These are phyloP conservation scores for Theobroma cacao DNA, from an alignment of 345 rosid genomes.

Conservation along the genomic window DNA sequence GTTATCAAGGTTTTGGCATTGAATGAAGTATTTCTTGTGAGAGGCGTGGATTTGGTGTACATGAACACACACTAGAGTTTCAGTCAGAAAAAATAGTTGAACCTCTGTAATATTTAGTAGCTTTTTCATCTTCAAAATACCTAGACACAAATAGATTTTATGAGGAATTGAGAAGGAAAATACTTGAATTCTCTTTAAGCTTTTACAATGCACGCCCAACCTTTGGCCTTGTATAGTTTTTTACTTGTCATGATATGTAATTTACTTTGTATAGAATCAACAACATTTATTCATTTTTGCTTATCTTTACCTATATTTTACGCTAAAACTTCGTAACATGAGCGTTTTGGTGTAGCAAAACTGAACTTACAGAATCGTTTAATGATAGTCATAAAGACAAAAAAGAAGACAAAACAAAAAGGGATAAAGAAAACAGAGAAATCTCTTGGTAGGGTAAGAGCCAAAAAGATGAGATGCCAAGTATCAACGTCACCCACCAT, in stretches of 20 bases:
- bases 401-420: neutral
- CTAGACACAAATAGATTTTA: slow-evolving; percentile 7
- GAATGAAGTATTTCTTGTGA: slow-evolving; percentile 6
- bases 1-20: too few species aligned
- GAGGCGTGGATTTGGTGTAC: slow-evolving; percentile 18
- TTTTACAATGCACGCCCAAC: neutral
- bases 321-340: too few species aligned
- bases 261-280: slow-evolving; percentile 10
- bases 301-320: neutral
- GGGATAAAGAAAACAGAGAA: neutral
- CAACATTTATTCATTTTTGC: neutral
- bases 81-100: neutral
- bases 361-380: too few species aligned
- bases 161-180: slow-evolving; percentile 1
- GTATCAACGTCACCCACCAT: neutral
- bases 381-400: neutral
- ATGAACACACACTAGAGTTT: neutral
- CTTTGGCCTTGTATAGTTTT: neutral
- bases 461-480: neutral
- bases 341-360: too few species aligned
- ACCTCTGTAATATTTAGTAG: slow-evolving; percentile 12
- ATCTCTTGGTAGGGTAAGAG: neutral
- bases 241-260: neutral
- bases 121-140: slow-evolving; percentile 5
- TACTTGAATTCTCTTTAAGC: neutral